Percentiles rank a stretch among this genome's conserved stretches.
Evolutionary conservation across 139 green algal species (phyloP).

Genomic region (Ettlia oleoabundans): DNA sequence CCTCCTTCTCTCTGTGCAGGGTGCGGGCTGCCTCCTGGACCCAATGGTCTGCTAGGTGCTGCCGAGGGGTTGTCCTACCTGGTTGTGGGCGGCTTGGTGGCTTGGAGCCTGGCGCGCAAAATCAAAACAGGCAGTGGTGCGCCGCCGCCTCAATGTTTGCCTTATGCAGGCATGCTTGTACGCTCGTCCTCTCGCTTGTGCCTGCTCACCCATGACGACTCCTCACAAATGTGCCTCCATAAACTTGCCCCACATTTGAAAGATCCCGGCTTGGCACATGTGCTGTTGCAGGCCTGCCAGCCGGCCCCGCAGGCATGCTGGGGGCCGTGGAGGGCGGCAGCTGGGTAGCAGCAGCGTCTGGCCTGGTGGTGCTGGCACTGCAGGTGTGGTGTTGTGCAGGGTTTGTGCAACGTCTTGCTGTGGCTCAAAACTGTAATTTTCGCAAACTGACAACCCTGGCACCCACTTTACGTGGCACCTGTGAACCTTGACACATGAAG

Average conservation of each 20-base stretch:
- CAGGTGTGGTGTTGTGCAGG: conserved; percentile 49
- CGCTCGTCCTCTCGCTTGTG: too few species aligned
- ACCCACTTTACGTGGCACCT: too few species aligned
- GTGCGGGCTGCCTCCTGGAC: conserved; percentile 76
- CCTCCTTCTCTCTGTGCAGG: conserved; percentile 47
- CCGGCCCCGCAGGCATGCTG: conserved; percentile 38
- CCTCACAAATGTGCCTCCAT: too few species aligned
- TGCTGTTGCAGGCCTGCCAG: conserved; percentile 5
- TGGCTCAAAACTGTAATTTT: too few species aligned
- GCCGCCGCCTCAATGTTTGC: neutral
- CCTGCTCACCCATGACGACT: too few species aligned
- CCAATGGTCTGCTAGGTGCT: conserved; percentile 64
- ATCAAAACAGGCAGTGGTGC: conserved; percentile 20
- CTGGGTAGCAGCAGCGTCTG: conserved; percentile 30
- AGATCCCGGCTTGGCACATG: too few species aligned
- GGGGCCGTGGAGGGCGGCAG: conserved; percentile 36
- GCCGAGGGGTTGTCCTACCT: conserved; percentile 75
- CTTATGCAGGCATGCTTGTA: too few species aligned
- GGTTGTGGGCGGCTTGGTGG: conserved; percentile 49
- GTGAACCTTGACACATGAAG: too few species aligned
- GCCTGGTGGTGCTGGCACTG: conserved; percentile 44
- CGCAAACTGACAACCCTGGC: too few species aligned
- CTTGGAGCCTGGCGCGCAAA: conserved; percentile 40
- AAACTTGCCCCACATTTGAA: too few species aligned
- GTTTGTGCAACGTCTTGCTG: too few species aligned